Base-by-base conservation (phyloP, 345 rosid species). In the Ceriops zippeliana region DNA sequence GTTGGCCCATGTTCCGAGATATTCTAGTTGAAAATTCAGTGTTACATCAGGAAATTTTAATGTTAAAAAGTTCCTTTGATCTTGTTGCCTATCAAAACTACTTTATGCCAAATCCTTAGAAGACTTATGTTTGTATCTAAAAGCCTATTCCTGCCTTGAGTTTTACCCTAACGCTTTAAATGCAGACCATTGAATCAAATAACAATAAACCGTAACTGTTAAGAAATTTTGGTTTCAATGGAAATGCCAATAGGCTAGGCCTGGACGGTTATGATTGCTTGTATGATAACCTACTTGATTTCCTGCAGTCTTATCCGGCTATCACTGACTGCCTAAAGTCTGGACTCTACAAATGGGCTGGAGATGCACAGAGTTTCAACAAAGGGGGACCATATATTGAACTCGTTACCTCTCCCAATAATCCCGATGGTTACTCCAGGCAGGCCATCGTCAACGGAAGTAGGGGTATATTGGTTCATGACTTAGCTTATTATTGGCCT, bases 401-500 rank as follows among this genome's bases (percentile, higher is more conserved):
- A 75, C 84, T 93, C 7, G 96, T 93, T 58, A 93, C 97, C 53
- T 86, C 95, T 56, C 99, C 99, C 0, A 91, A 91, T 76, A 93
- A 93, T 66, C 98, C 98, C 0, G 98, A 93, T 70, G 98, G 98
- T 35, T 67, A 57, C 34, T 75, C 69, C n/a, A 83, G 97, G 86
- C 60, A 82, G 20, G 67, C 95, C 22, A 88, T 93, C 28, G 85
- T 93, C 63, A 89, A 91, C 47, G 75, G 83, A 62, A 87, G 76
- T 37, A 85, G 83, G 42, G 96, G 97, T 26, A 76, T 80, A 73
- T 64, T 93, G 73, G 83, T 93, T 65, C 97, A 93, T 67, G 99
- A 93, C 76, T 85, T 93, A 34, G 96, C 99, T 1, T 93, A 93
- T 77, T 88, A 88, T 62, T 93, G 97, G 99, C 97, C 99, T 1